Conservation (phyloP, 1,284 basidiomycete genomes). For the Crucibulum cyathiforme region DNA sequence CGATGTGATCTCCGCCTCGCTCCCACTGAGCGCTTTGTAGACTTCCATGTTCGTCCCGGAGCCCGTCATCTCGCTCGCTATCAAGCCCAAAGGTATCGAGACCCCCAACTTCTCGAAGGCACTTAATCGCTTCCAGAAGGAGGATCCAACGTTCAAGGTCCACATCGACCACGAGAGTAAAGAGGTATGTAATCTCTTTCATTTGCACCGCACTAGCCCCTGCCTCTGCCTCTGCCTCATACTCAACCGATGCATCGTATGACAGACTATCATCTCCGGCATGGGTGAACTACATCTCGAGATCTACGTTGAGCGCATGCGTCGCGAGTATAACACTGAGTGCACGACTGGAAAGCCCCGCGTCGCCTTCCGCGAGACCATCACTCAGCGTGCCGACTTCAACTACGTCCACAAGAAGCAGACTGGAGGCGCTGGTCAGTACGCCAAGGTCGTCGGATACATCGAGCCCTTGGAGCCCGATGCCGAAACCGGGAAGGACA, state of each 20-base stretch:
- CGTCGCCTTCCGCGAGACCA: constrained; percentile 96
- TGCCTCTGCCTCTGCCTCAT: neutral
- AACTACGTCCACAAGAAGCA: constrained; percentile 99
- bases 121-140: constrained; percentile 97
- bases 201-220: neutral
- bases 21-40: constrained; percentile 45
- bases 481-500: constrained; percentile 82
- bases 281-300: constrained; percentile 99
- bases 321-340: constrained; percentile 94
- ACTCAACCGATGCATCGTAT: neutral
- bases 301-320: constrained; percentile 99
- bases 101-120: constrained; percentile 96
- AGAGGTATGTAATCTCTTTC: constrained; percentile 62
- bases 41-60: constrained; percentile 99
- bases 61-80: constrained; percentile 95
- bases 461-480: constrained; percentile 89
- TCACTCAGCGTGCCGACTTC: constrained; percentile 84
- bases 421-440: constrained; percentile 97
- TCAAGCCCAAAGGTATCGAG: constrained; percentile 92
- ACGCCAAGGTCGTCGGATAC: constrained; percentile 89
- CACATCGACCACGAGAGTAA: constrained; percentile 94
- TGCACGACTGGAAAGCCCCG: constrained; percentile 96
- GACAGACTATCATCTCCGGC: constrained; percentile 97
- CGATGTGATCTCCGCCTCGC: neutral
- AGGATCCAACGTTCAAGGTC: constrained; percentile 98